Evolutionary conservation across 768 basidiomycete species (phyloP).

Genomic region (Macrolepiota dolichaula): DNA sequence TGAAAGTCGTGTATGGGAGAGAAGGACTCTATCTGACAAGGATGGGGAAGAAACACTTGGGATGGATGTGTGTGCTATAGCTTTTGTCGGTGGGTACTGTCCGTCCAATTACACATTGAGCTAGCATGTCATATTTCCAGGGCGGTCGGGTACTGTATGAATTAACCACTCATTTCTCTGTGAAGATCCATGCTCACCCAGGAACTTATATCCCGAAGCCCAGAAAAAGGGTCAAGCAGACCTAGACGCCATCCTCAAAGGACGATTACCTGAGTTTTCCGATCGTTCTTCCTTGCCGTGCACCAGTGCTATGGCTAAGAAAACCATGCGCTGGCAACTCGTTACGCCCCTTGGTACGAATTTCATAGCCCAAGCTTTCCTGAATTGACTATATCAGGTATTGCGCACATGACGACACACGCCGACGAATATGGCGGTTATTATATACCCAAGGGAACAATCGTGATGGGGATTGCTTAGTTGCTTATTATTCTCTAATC

Average conservation of each 20-base stretch:
- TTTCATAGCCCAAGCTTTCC: not conserved
- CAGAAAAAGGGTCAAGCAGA: slow-evolving; percentile 36
- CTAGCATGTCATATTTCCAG: too few species aligned
- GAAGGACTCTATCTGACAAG: slow-evolving; percentile 2
- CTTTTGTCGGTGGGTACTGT: too few species aligned
- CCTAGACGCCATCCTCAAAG: slow-evolving; percentile 35
- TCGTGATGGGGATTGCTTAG: slow-evolving; percentile 14
- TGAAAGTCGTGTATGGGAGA: slow-evolving; percentile 23
- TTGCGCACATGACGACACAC: slow-evolving; percentile 1
- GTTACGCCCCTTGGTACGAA: slow-evolving; percentile 13
- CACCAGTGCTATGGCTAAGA: slow-evolving; percentile 31
- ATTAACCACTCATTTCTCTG: too few species aligned
- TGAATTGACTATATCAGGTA: not conserved
- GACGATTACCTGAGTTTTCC: slow-evolving; percentile 30
- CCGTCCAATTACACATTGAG: too few species aligned
- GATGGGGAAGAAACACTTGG: too few species aligned
- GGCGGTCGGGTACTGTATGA: too few species aligned
- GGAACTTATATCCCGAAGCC: slow-evolving; percentile 33
- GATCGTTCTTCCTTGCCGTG: slow-evolving; percentile 33
- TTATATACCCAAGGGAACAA: slow-evolving; percentile 15
- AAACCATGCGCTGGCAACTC: slow-evolving; percentile 21
- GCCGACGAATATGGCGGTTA: slow-evolving; percentile 13
- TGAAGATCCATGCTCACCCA: too few species aligned
- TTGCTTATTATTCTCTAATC: not conserved
- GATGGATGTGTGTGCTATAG: too few species aligned